Base-by-base conservation (phyloP, 2,329 filamentous ascomycete genomes). In the Aspergillus sp. region DNA sequence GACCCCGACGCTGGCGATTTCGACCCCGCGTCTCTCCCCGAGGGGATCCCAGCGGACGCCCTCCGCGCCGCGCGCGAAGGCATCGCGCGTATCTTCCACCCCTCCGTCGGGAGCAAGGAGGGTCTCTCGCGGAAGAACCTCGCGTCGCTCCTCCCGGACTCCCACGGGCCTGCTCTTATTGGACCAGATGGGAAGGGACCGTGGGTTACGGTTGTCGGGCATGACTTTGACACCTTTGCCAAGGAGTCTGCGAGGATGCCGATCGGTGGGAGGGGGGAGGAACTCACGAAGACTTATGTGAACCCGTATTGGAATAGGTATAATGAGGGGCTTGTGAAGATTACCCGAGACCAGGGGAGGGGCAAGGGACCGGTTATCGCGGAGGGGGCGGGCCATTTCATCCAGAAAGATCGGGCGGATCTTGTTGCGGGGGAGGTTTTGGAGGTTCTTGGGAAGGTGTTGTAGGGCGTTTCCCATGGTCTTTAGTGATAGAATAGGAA, bases 201-300 rank as follows among this genome's bases (percentile, higher is more conserved):
- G 0, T 79, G 76, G 57, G 65, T 86, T 22, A 81, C 79, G 0
- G 82, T 86, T 3, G 80, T 84, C 0, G 84, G 83, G 0, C 84
- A 86, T 69, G 84, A 86, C 57, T 81, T 79, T 71, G 79, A 83
- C 8, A 74, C 75, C 1, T 86, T 86, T 67, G 83, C 83, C 0
- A 74, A 80, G 57, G 82, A 85, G 66, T 77, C 77, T 49, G 53
- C 67, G 11, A 69, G 69, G 61, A 68, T 70, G 73, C 4, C 6
- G 4, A 4, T 7, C 3, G 25, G 25, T 4, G 68, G 75, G 13
- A 41, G 11, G 13, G 34, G 34, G 34, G 34, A 4, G 74, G 69
- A 1, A 74, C 77, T 81, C 0, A 41, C 34, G 34, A 2, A 6
- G 34, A 11, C 15, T 2, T 41, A 41, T 41, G 13, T 17, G 34